Evolutionary conservation across 176 grass and related monocot genomes (phyloP).

Genomic region (Hyparrhenia diplandra): DNA sequence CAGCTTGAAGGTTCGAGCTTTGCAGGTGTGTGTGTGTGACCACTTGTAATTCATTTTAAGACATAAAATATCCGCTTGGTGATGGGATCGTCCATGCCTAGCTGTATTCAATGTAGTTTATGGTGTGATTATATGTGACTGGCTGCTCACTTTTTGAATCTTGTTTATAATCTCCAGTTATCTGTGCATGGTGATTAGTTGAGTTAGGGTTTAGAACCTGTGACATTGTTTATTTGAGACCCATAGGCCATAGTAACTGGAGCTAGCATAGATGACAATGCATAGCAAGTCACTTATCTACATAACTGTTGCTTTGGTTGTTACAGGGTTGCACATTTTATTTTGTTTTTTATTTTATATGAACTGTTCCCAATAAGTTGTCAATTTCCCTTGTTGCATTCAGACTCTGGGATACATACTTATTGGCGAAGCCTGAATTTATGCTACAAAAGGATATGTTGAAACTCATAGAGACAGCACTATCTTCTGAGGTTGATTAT

Average conservation of each 20-base stretch:
- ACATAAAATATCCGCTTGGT: slow-evolving; percentile 8
- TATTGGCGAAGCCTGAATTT: slow-evolving; percentile 90
- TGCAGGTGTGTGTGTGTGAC: slow-evolving; percentile 63
- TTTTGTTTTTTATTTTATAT: not conserved
- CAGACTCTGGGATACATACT: slow-evolving; percentile 94
- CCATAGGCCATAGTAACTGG: not conserved
- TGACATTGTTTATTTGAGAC: not conserved
- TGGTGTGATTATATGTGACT: not conserved
- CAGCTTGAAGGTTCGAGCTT: slow-evolving; percentile 87
- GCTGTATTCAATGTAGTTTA: not conserved
- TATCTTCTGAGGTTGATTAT: slow-evolving; percentile 68
- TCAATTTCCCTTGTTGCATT: slow-evolving; percentile 29
- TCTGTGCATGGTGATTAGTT: slow-evolving; percentile 3
- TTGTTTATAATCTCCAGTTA: not conserved
- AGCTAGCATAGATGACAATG: not conserved
- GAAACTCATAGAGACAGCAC: slow-evolving; percentile 70
- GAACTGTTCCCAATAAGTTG: not conserved
- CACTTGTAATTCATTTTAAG: slow-evolving; percentile 11
- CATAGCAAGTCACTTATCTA: not conserved
- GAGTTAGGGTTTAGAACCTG: not conserved
- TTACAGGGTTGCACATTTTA: slow-evolving; percentile 16
- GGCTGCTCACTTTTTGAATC: not conserved
- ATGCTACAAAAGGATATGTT: slow-evolving; percentile 91
- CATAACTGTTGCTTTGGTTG: slow-evolving; percentile 18
- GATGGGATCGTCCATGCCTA: not conserved